Conservation (phyloP, 2,329 filamentous ascomycete species). For the Leptographium wingfieldii region DNA sequence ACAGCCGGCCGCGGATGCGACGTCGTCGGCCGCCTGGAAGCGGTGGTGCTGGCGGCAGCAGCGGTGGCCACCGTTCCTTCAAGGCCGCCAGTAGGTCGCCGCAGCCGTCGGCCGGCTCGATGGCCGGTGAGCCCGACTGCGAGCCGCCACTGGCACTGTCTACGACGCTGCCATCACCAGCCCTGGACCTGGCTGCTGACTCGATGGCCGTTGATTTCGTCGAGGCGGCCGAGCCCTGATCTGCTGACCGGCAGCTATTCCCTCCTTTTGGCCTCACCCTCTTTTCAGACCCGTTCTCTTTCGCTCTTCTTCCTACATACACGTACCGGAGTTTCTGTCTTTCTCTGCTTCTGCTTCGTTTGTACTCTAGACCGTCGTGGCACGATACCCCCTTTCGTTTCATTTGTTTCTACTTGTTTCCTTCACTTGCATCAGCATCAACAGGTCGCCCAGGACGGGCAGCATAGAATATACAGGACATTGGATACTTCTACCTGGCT, state of each 20-base stretch:
- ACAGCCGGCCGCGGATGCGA: constrained; percentile 22
- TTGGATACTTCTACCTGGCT: too few species aligned
- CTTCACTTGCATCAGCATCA: not conserved
- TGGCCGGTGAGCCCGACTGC: not conserved
- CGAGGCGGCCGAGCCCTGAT: too few species aligned
- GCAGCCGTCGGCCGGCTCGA: not conserved
- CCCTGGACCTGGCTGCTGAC: not conserved
- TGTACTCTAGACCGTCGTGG: not conserved
- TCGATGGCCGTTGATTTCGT: not conserved
- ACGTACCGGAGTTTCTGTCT: not conserved
- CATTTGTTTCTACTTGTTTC: not conserved
- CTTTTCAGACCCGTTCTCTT: not conserved
- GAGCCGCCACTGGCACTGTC: not conserved
- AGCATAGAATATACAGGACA: too few species aligned
- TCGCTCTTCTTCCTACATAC: not conserved
- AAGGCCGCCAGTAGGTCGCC: too few species aligned
- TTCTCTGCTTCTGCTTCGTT: not conserved
- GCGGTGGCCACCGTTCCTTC: not conserved
- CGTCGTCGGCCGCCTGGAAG: constrained; percentile 11
- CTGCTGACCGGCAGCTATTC: not conserved
- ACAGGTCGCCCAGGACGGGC: too few species aligned
- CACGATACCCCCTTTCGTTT: not conserved
- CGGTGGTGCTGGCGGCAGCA: not conserved
- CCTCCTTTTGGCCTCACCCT: not conserved
- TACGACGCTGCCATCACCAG: not conserved